Evolutionary conservation across 2,329 filamentous ascomycete species (phyloP).

Genomic region (Keithomyces neogunnii): DNA sequence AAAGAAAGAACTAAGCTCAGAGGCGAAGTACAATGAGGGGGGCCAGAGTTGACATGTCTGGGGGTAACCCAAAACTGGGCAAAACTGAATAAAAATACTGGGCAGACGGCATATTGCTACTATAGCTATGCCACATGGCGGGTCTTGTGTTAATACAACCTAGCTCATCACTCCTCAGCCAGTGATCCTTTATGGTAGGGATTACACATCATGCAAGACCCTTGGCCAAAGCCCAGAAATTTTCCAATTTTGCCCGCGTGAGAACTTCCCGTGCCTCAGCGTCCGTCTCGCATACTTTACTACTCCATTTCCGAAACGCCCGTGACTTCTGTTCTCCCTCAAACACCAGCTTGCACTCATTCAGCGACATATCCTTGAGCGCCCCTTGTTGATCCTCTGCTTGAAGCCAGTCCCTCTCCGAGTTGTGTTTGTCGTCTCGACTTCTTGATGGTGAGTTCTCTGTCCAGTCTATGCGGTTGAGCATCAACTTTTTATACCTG

Average conservation of each 20-base stretch:
- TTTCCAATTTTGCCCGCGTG: constrained; percentile 79
- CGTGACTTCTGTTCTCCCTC: constrained; percentile 80
- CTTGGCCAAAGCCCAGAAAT: constrained; percentile 88
- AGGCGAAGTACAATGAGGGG: too few species aligned
- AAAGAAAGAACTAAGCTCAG: too few species aligned
- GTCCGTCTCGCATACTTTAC: constrained; percentile 88
- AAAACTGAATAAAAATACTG: too few species aligned
- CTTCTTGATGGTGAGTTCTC: constrained; percentile 69
- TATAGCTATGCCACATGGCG: too few species aligned
- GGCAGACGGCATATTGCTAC: too few species aligned
- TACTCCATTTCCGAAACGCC: constrained; percentile 80
- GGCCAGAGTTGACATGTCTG: too few species aligned
- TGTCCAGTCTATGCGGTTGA: constrained; percentile 89
- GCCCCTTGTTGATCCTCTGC: constrained; percentile 70
- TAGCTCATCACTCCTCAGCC: too few species aligned
- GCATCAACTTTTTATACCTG: constrained; percentile 86
- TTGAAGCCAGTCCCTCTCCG: constrained; percentile 66
- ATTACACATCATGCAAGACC: constrained; percentile 23
- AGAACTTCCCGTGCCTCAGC: constrained; percentile 76
- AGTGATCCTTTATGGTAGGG: too few species aligned
- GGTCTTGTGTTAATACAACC: too few species aligned
- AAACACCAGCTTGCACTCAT: constrained; percentile 78
- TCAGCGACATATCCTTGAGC: constrained; percentile 72
- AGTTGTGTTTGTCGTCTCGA: constrained; percentile 51
- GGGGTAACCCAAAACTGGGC: too few species aligned